phyloP scores from a whole-genome alignment of 2,329 filamentous ascomycete genomes.

The Microdochium paspali region DNA sequence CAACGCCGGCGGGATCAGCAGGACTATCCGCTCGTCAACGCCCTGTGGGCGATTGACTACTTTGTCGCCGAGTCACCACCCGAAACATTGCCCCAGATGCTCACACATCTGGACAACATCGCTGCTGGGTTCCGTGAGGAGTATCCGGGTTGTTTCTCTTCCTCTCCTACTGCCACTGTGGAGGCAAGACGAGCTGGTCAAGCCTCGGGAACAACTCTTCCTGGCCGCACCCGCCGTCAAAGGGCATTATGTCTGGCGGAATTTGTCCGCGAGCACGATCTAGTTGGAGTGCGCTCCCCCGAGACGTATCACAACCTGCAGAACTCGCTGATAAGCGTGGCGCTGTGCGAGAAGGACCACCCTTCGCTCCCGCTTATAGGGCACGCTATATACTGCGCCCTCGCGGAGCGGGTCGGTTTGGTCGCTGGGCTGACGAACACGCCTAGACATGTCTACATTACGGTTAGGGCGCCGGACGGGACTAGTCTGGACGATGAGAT shows the following conservation, averaged over 20 bases:
- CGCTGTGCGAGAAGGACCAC: background rate
- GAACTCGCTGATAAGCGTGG: conserved; percentile 1
- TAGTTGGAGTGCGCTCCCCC: background rate
- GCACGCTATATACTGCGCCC: conserved; percentile 1
- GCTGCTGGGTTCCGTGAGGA: background rate
- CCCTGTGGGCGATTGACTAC: background rate
- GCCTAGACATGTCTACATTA: conserved; percentile 1
- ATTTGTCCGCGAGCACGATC: background rate
- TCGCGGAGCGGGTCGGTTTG: background rate
- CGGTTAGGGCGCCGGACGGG: background rate
- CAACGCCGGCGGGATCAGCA: background rate
- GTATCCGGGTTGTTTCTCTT: background rate
- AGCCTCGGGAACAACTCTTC: too few relatives aligned
- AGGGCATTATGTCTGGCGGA: background rate
- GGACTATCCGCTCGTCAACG: background rate
- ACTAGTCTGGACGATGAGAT: background rate
- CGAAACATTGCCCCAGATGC: background rate
- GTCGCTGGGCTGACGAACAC: background rate
- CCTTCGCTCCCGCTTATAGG: conserved; percentile 1
- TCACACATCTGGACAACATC: background rate
- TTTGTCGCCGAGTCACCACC: background rate
- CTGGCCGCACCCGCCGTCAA: background rate
- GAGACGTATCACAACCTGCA: conserved; percentile 1
- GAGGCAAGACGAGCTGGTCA: background rate
- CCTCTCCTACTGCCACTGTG: background rate